phyloP scores from a whole-genome alignment of 83 land plant genomes.

The Thuja plicata region DNA sequence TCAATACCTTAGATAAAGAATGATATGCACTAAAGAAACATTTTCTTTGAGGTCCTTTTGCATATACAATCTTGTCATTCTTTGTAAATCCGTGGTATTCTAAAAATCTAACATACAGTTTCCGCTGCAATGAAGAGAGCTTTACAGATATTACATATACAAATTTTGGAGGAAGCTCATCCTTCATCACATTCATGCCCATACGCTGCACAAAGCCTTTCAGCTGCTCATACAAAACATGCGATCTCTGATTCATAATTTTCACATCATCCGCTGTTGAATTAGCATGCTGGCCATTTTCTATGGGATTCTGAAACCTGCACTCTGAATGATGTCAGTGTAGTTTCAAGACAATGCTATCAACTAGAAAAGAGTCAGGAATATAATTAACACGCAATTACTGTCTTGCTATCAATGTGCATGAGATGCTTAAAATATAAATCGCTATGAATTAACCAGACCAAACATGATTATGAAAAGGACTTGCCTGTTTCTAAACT shows the following conservation, averaged over 20 bases:
- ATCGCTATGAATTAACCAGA: not conserved
- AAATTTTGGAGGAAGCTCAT: conserved; percentile 89
- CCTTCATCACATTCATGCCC: conserved; percentile 86
- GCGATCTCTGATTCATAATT: conserved; percentile 95
- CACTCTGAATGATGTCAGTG: not conserved
- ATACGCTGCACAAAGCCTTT: conserved; percentile 97
- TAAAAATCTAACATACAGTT: conserved; percentile 68
- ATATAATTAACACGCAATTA: not conserved
- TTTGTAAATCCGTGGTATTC: conserved; percentile 66
- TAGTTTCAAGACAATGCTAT: not conserved
- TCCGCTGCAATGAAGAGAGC: conserved; percentile 80
- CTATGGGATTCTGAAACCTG: conserved; percentile 97
- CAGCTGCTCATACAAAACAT: conserved; percentile 86
- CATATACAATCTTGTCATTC: conserved; percentile 33
- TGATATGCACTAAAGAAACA: conserved; percentile 88
- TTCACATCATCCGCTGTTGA: conserved; percentile 91
- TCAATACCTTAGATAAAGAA: conserved; percentile 79
- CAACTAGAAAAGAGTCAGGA: not conserved
- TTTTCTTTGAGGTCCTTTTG: conserved; percentile 33
- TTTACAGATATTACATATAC: conserved; percentile 94
- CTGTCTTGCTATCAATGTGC: not conserved
- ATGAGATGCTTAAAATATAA: not conserved
- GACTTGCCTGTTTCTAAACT: conserved; percentile 82
- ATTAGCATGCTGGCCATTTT: conserved; percentile 95
- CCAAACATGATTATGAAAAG: not conserved